Conservation (phyloP, 2,329 filamentous ascomycete species). For the Emmonsia crescens region DNA sequence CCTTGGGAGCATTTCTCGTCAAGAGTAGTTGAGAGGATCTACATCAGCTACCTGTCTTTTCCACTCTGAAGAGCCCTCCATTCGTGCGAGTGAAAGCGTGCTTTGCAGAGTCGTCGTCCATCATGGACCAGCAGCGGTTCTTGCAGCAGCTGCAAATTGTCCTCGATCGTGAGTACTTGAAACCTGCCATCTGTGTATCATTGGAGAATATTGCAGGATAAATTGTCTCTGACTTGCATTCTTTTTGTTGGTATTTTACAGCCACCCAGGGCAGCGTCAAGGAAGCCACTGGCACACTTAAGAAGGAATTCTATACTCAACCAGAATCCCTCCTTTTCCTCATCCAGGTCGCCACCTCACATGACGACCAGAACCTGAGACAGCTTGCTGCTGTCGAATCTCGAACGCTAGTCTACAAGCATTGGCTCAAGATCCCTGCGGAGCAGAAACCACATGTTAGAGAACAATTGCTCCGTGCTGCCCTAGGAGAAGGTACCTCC, state of each 20-base stretch:
- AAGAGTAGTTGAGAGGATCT: neutral
- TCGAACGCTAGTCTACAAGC: conserved; percentile 68
- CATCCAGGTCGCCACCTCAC: conserved; percentile 75
- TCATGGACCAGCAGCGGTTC: conserved; percentile 74
- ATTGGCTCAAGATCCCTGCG: conserved; percentile 65
- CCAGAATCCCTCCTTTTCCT: conserved; percentile 75
- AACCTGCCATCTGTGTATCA: conserved; percentile 1
- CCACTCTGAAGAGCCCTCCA: neutral
- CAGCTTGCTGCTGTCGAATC: conserved; percentile 90
- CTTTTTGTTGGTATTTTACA: conserved; percentile 28
- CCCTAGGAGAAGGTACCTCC: conserved; percentile 65
- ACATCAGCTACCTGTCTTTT: neutral
- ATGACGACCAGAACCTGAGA: conserved; percentile 59
- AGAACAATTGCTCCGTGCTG: conserved; percentile 71
- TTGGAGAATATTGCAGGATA: conserved; percentile 2
- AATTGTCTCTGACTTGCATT: conserved; percentile 3
- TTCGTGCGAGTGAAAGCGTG: neutral
- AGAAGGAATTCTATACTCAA: conserved; percentile 85
- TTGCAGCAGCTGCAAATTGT: conserved; percentile 78
- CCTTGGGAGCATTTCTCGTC: neutral
- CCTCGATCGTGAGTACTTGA: conserved; percentile 60
- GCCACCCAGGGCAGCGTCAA: conserved; percentile 85
- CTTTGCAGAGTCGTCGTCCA: conserved; percentile 12
- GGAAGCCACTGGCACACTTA: conserved; percentile 76
- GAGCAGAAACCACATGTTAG: conserved; percentile 72